Percentiles rank a stretch among this genome's conserved stretches.
Evolutionary conservation across 1,284 basidiomycete genomes (phyloP).

Genomic region (Boletus albobrunnescens): DNA sequence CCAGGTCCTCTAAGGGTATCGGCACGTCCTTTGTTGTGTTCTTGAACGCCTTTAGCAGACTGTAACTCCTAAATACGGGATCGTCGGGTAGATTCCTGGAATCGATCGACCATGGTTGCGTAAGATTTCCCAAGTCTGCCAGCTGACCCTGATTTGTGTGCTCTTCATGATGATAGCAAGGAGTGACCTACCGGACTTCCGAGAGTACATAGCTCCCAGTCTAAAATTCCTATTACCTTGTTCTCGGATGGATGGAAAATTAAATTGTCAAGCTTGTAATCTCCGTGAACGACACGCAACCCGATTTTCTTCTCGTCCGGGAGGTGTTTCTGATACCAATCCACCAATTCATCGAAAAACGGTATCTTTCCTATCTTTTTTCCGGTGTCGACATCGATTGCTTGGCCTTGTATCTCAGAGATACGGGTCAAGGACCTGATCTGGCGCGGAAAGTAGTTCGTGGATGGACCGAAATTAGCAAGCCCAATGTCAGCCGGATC

Average conservation of each 20-base stretch:
- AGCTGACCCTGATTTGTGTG: slow-evolving; percentile 45
- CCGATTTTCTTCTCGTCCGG: slow-evolving; percentile 73
- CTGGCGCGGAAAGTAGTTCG: slow-evolving; percentile 88
- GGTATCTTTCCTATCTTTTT: slow-evolving; percentile 66
- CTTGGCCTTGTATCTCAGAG: slow-evolving; percentile 67
- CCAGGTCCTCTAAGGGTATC: slow-evolving; percentile 68
- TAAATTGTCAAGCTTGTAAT: slow-evolving; percentile 96
- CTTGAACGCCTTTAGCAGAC: slow-evolving; percentile 55
- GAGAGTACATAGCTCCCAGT: slow-evolving; percentile 95
- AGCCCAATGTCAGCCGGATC: slow-evolving; percentile 69
- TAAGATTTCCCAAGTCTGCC: slow-evolving; percentile 89
- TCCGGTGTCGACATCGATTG: slow-evolving; percentile 61
- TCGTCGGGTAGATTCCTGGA: slow-evolving; percentile 37
- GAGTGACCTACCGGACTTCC: slow-evolving; percentile 66
- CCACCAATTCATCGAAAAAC: slow-evolving; percentile 65
- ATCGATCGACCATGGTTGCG: slow-evolving; percentile 78
- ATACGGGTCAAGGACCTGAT: slow-evolving; percentile 80
- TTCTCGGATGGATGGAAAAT: slow-evolving; percentile 93
- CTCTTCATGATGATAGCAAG: neutral
- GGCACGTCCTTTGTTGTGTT: slow-evolving; percentile 55
- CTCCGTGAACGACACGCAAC: slow-evolving; percentile 85
- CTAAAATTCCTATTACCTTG: slow-evolving; percentile 88
- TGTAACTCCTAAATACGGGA: slow-evolving; percentile 11
- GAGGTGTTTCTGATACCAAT: slow-evolving; percentile 73
- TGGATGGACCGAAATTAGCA: slow-evolving; percentile 72